Evolutionary conservation across 768 basidiomycete genomes (phyloP), one percentile per base, ranked within the genome.

Genomic region (Termitomyces sp.): DNA sequence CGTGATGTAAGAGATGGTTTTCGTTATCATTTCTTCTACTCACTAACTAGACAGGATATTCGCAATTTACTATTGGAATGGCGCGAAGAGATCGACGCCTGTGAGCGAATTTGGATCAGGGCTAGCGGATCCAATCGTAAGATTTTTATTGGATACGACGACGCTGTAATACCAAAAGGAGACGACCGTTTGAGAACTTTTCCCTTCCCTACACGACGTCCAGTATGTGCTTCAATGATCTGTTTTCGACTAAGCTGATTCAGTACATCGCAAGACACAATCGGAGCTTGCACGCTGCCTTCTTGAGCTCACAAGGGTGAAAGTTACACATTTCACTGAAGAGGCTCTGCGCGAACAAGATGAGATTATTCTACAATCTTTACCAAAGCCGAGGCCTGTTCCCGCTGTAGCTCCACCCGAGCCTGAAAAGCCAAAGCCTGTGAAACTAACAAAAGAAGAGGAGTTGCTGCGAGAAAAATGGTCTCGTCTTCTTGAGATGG

Each of bases 201-300:
- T 72, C 95, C 95, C 0, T 99, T 99, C 73, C 95, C 95, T 4
- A 99, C 97, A 1, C 87, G 95, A 42, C 82, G 97, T 64, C 96
- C 97, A 15, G 94, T 95, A 72, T 59, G 90, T 77, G 20, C 39
- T 57, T 30, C 3, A 0, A 18, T 1, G 48, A 15, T 31, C 15
- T 31, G 3, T 39, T 45, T 42, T n/a, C 1, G 41, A 9, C 39
- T 16, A n/a, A 53, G 20, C 22, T 54, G 37, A 31, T 53, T 31
- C 24, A 58, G 15, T 36, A 36, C 20, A 34, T 48, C 48, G 31
- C 2, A 61, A 96, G 91, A 99, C 96, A 0, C 90, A 93, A 76
- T 83, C 92, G 2, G 97, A 99, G 71, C 81, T 98, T 22, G 58
- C 81, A 4, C 89, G 97, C 20, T 95, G 95, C 69, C 85, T 97